Conservation (phyloP, 2,329 filamentous ascomycete species). For the Fusarium caatingaense region DNA sequence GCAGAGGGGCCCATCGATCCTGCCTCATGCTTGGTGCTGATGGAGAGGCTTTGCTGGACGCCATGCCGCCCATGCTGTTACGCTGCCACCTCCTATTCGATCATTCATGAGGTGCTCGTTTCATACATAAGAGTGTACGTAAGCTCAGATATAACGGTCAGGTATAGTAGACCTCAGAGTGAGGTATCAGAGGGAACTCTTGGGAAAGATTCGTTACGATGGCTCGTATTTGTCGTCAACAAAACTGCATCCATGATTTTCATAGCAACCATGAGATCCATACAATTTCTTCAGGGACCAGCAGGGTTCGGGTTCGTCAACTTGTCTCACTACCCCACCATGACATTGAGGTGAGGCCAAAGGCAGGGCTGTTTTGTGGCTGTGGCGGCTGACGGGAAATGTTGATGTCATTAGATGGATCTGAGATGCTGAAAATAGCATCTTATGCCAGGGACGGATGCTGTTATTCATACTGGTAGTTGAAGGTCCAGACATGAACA, state of each 20-base stretch:
- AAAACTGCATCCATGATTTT: not conserved
- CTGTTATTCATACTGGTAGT: not conserved
- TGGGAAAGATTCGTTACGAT: not conserved
- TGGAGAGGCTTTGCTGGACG: constrained; percentile 14
- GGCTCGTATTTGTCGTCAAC: constrained; percentile 1
- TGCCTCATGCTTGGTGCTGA: constrained; percentile 36
- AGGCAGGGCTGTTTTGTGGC: constrained; percentile 32
- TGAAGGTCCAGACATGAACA: not conserved
- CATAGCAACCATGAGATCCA: constrained; percentile 1
- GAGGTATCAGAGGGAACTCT: not conserved
- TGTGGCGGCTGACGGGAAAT: constrained; percentile 40
- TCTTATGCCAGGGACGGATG: not conserved
- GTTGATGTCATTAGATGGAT: constrained; percentile 3
- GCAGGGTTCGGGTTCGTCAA: constrained; percentile 18
- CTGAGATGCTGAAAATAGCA: constrained; percentile 42
- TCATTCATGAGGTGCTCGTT: constrained; percentile 12
- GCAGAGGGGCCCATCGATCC: constrained; percentile 29
- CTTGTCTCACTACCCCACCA: constrained; percentile 24
- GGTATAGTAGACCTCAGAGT: not conserved
- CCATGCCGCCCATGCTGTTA: constrained; percentile 38
- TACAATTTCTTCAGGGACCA: constrained; percentile 26
- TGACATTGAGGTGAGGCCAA: not conserved
- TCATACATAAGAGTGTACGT: constrained; percentile 17
- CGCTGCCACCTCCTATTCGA: constrained; percentile 43
- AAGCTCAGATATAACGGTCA: constrained; percentile 16